Percentiles rank a stretch among this genome's conserved stretches.
phyloP scores from a whole-genome alignment of 441 rosid genomes.

The Mallotus japonicus region DNA sequence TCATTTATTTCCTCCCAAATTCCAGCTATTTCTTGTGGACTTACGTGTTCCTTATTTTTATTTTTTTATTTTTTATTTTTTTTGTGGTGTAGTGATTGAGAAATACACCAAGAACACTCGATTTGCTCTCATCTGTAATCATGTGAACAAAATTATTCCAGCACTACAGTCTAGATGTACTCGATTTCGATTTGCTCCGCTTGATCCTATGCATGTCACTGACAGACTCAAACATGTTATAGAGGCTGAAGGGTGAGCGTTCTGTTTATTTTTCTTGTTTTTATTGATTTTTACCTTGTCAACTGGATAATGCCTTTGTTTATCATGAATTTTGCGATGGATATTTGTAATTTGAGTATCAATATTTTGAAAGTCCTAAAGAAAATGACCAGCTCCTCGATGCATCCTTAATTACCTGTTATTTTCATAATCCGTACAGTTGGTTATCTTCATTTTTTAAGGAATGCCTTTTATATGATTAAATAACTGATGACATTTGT shows the following conservation, averaged over 20 bases:
- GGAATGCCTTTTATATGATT: too few relatives aligned
- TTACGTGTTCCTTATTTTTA: background rate
- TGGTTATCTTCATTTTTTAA: too few relatives aligned
- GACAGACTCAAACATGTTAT: slow-evolving; percentile 84
- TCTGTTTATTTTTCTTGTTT: slow-evolving; percentile 13
- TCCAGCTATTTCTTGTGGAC: slow-evolving; percentile 18
- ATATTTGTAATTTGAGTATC: background rate
- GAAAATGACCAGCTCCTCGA: background rate
- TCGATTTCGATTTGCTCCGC: slow-evolving; percentile 94
- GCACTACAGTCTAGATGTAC: slow-evolving; percentile 98
- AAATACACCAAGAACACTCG: slow-evolving; percentile 93
- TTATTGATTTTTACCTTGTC: slow-evolving; percentile 10
- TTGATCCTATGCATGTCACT: slow-evolving; percentile 64
- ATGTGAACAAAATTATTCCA: slow-evolving; percentile 96
- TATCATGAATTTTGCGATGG: background rate
- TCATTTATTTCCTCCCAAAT: background rate
- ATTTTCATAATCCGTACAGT: background rate
- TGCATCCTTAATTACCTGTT: background rate
- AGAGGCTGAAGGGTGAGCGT: slow-evolving; percentile 70
- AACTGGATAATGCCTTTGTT: background rate
- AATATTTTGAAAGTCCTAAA: background rate
- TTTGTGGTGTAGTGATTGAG: slow-evolving; percentile 70
- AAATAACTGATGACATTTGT: background rate
- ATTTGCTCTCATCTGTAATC: slow-evolving; percentile 90
- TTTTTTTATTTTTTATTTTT: slow-evolving; percentile 17